Percentiles rank a stretch among this genome's conserved stretches.
Evolutionary conservation across 2,329 filamentous ascomycete species (phyloP).

Genomic region (Dactylella cylindrospora): DNA sequence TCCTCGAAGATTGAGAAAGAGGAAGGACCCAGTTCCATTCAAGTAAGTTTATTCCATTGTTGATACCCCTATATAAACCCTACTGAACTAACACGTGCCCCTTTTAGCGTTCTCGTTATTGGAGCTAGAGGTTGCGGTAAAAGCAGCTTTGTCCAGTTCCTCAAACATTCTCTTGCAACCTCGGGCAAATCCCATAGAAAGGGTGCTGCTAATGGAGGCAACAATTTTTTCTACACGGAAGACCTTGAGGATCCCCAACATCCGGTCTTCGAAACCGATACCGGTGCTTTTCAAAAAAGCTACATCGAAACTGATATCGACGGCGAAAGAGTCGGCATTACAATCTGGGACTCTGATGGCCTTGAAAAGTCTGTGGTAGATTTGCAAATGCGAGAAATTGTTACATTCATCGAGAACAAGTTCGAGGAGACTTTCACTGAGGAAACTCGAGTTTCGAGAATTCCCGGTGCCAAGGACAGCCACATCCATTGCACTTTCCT

Average conservation of each 20-base stretch:
- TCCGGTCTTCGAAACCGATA: conserved; percentile 47
- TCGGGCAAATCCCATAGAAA: conserved; percentile 66
- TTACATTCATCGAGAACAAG: conserved; percentile 90
- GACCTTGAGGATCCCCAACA: conserved; percentile 34
- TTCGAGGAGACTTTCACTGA: conserved; percentile 97
- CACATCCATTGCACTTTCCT: conserved; percentile 97
- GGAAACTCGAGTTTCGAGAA: conserved; percentile 95
- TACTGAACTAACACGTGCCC: conserved; percentile 9
- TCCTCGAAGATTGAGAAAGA: conserved; percentile 83
- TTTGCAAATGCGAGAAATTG: conserved; percentile 87
- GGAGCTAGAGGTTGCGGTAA: conserved; percentile 87
- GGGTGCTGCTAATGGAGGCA: conserved; percentile 20
- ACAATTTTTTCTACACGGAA: conserved; percentile 37
- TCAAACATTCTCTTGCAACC: conserved; percentile 75
- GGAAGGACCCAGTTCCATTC: conserved; percentile 97
- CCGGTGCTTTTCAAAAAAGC: conserved; percentile 61
- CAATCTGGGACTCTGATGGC: conserved; percentile 94
- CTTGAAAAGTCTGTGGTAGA: conserved; percentile 94
- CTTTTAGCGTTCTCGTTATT: conserved; percentile 77
- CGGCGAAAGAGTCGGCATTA: conserved; percentile 84
- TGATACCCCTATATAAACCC: too few relatives aligned
- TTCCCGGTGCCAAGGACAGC: conserved; percentile 88
- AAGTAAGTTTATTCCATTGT: conserved; percentile 68
- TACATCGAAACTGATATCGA: conserved; percentile 96
- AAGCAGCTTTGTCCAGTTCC: conserved; percentile 94